Percentiles rank a stretch among this genome's conserved stretches.
phyloP scores from a whole-genome alignment of 2,329 filamentous ascomycete species.

The Orbilia ellipsospora region DNA sequence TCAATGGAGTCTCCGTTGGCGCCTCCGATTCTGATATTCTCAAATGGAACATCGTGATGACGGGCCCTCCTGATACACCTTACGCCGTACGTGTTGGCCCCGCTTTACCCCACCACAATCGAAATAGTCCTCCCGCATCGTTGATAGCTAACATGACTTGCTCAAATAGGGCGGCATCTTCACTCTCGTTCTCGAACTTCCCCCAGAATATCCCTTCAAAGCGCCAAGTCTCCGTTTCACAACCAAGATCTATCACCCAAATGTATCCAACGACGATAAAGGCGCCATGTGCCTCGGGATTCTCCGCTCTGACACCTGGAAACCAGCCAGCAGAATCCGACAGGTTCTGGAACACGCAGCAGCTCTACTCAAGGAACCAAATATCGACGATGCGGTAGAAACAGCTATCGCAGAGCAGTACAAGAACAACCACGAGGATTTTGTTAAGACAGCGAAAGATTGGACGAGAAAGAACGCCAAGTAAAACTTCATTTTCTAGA shows the following conservation, averaged over 20 bases:
- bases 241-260: constrained; percentile 95
- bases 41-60: constrained; percentile 75
- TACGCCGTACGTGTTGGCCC: constrained; percentile 69
- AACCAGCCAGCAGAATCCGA: constrained; percentile 81
- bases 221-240: constrained; percentile 80
- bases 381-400: constrained; percentile 83
- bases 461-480: constrained; percentile 80
- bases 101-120: constrained; percentile 21
- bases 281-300: constrained; percentile 87
- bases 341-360: constrained; percentile 81
- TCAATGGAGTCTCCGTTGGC: constrained; percentile 69
- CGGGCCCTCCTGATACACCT: constrained; percentile 73
- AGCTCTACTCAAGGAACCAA: constrained; percentile 79
- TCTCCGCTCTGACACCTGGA: constrained; percentile 89
- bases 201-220: constrained; percentile 89
- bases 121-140: neutral
- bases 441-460: constrained; percentile 78
- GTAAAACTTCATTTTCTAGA: constrained; percentile 27
- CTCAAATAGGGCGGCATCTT: constrained; percentile 74
- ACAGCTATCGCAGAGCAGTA: constrained; percentile 86
- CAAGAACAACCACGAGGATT: constrained; percentile 74
- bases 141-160: neutral
- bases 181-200: constrained; percentile 77
- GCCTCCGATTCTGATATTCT: constrained; percentile 74
- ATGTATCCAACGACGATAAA: constrained; percentile 85